Conservation (phyloP, 768 basidiomycete genomes). For the Boletus subcaerulescens region DNA sequence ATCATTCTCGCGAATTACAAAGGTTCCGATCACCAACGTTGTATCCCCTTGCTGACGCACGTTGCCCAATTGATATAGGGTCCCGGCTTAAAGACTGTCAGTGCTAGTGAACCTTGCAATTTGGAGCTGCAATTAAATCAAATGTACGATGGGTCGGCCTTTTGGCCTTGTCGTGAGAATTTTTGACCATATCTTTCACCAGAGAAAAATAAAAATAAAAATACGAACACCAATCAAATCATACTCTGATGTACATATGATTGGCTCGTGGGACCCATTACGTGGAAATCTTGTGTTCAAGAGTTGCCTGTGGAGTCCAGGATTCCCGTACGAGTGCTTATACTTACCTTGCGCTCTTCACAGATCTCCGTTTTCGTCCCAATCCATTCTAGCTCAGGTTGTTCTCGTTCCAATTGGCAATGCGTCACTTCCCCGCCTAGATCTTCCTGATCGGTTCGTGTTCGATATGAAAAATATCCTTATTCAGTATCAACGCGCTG, state of each 20-base stretch:
- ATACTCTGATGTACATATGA: neutral
- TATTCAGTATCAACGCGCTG: conserved; percentile 2
- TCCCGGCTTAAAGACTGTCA: no score
- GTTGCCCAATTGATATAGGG: conserved; percentile 5
- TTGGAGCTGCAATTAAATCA: neutral
- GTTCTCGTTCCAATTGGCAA: conserved; percentile 1
- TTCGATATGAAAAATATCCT: conserved; percentile 15
- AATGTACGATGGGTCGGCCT: no score
- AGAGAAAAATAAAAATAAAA: no score
- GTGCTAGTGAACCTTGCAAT: neutral
- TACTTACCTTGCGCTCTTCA: conserved; percentile 2
- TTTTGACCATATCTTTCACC: no score
- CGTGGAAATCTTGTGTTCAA: conserved; percentile 10
- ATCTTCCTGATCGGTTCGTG: conserved; percentile 13
- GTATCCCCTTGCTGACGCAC: neutral
- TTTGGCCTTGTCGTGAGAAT: no score
- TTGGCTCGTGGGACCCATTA: conserved; percentile 4
- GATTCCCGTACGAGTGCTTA: neutral
- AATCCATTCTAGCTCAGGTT: neutral
- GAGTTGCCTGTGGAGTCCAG: neutral
- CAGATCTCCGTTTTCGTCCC: neutral
- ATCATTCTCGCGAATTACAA: neutral
- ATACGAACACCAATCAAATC: no score
- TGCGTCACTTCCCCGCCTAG: neutral
- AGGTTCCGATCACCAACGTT: neutral